Percentiles rank a stretch among this genome's conserved stretches.
phyloP scores from a whole-genome alignment of 2,329 filamentous ascomycete genomes.

The Ophiostoma ulmi region DNA sequence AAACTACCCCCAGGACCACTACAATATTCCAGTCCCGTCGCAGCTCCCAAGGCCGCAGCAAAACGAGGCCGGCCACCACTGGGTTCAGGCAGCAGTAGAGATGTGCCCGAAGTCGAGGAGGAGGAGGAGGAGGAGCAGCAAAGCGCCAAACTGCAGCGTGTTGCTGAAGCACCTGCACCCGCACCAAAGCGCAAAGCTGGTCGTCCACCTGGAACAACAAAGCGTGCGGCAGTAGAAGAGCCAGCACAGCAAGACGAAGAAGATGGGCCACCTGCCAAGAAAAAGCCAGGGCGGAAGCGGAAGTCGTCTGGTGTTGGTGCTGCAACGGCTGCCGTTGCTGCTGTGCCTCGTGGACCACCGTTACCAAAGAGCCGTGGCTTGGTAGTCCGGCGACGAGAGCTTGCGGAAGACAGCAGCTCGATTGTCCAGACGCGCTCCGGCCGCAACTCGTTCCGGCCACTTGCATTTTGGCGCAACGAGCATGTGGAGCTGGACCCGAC shows the following conservation, averaged over 20 bases:
- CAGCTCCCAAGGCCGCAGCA: not conserved
- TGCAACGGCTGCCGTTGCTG: constrained; percentile 43
- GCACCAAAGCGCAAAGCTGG: constrained; percentile 21
- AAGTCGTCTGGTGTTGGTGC: constrained; percentile 41
- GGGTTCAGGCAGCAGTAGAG: not conserved
- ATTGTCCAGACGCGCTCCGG: constrained; percentile 66
- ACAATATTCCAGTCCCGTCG: constrained; percentile 11
- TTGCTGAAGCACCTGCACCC: constrained; percentile 11
- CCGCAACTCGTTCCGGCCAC: constrained; percentile 68
- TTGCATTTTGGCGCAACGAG: constrained; percentile 86
- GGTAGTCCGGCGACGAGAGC: constrained; percentile 46
- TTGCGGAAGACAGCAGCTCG: constrained; percentile 38
- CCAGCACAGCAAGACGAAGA: not conserved
- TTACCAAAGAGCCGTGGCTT: constrained; percentile 52
- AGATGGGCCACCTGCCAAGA: not conserved
- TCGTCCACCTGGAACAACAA: constrained; percentile 21
- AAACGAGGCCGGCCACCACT: constrained; percentile 21
- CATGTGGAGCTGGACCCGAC: constrained; percentile 63
- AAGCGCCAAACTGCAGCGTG: constrained; percentile 24
- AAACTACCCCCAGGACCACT: constrained; percentile 13
- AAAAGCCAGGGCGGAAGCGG: constrained; percentile 29
- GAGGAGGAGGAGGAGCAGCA: constrained; percentile 26
- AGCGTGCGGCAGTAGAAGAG: not conserved
- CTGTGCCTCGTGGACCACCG: constrained; percentile 50
- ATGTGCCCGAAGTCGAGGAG: constrained; percentile 16